Evolutionary conservation across 2,329 filamentous ascomycete genomes (phyloP).

Genomic region (Rutstroemia sp.): DNA sequence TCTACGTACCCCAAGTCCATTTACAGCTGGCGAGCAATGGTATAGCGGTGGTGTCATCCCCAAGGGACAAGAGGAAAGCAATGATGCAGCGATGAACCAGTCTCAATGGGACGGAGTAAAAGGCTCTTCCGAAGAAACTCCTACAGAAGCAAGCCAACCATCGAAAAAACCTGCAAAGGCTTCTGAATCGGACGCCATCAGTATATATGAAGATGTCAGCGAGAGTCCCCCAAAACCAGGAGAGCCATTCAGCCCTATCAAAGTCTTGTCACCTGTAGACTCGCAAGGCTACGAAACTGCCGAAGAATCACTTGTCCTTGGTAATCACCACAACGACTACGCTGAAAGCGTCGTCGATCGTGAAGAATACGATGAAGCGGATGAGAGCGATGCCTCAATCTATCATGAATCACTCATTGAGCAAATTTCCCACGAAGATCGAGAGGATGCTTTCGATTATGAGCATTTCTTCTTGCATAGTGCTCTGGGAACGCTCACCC

Average conservation of each 20-base stretch:
- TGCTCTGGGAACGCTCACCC: slow-evolving; percentile 71
- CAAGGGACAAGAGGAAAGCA: slow-evolving; percentile 17
- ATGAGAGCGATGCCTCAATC: slow-evolving; percentile 54
- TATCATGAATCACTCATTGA: slow-evolving; percentile 55
- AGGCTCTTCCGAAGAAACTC: not conserved
- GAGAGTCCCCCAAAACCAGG: slow-evolving; percentile 11
- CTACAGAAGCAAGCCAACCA: not conserved
- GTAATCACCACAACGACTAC: slow-evolving; percentile 28
- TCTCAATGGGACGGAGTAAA: slow-evolving; percentile 18
- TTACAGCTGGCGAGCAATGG: slow-evolving; percentile 31
- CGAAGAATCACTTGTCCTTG: not conserved
- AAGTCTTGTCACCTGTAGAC: not conserved
- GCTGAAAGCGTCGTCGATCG: slow-evolving; percentile 28
- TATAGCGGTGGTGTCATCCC: slow-evolving; percentile 21
- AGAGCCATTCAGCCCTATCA: not conserved
- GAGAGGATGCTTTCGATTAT: slow-evolving; percentile 93
- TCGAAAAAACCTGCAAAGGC: slow-evolving; percentile 13
- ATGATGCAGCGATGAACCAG: slow-evolving; percentile 22
- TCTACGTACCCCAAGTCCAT: slow-evolving; percentile 48
- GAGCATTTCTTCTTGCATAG: slow-evolving; percentile 94
- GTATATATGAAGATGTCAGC: slow-evolving; percentile 26
- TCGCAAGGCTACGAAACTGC: slow-evolving; percentile 1
- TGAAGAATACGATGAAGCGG: slow-evolving; percentile 40
- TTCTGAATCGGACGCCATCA: slow-evolving; percentile 21
- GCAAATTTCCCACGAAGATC: slow-evolving; percentile 77